Evolutionary conservation across 129 eudicot genomes (phyloP).

Genomic region (Chrysanthemum seticuspe): DNA sequence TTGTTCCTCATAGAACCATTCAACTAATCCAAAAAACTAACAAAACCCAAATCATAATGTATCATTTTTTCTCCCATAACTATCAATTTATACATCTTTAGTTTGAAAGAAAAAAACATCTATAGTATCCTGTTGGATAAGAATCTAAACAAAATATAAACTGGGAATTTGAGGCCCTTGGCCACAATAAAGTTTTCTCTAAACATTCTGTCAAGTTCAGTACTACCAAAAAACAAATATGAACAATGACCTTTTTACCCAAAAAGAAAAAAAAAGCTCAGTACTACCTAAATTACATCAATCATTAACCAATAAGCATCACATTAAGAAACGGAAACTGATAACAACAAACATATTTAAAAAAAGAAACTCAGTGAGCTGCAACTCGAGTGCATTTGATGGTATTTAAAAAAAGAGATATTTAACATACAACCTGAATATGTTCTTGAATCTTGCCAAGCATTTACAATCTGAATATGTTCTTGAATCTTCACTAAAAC

Average conservation of each 20-base stretch:
- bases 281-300: neutral
- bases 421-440: constrained; percentile 1
- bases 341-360: neutral
- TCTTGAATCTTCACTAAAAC: constrained; percentile 39
- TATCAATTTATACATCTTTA: too few species aligned
- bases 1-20: too few species aligned
- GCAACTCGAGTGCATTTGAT: neutral
- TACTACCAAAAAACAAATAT: too few species aligned
- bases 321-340: neutral
- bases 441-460: constrained; percentile 13
- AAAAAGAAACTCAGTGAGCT: constrained; percentile 2
- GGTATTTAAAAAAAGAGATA: too few species aligned
- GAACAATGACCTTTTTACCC: too few species aligned
- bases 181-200: neutral
- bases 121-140: neutral
- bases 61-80: too few species aligned
- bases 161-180: neutral
- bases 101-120: too few species aligned
- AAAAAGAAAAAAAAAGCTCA: neutral
- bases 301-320: neutral
- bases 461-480: constrained; percentile 28
- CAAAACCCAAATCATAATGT: too few species aligned
- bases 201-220: too few species aligned
- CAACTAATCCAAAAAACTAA: too few species aligned
- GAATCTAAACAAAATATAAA: neutral